Evolutionary conservation across 2,329 filamentous ascomycete genomes (phyloP), one percentile per base, ranked within the genome.

Genomic region (Grosmannia huntii): DNA sequence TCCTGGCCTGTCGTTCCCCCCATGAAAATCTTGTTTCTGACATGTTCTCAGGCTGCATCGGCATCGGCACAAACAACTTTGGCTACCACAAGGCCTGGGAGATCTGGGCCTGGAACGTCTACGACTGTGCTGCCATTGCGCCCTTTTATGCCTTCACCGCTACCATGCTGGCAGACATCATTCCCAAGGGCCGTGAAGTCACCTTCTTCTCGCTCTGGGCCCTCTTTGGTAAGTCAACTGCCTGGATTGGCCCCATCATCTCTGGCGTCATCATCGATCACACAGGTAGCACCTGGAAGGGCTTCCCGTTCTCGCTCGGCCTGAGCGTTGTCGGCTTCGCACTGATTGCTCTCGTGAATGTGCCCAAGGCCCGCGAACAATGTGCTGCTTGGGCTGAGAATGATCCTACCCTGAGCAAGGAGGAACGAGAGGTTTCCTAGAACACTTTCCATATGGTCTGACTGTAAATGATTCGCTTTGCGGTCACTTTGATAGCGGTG

Each of bases 261-360:
- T 55, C 53, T 16, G 53, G 53, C 38, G 53, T 55, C 38, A 55
- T 55, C 14, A 55, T 55, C 55, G 55, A 57, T 23, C 54, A 50
- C 28, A 56, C 54, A 11, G 54, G 54, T 3, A 56, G 46, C 25
- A 56, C 54, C 19, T 56, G 54, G 54, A 56, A 50, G 31, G 54
- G 54, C 11, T 56, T 56, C n/a, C 54, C 54, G 5, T 56, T 56
- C 25, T 31, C 54, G 3, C 44, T 56, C 1, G 54, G 9, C 12
- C 25, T 56, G 19, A 56, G 54, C n/a, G 44, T 38, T 31, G 31
- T 27, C n/a, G 54, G 54, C n/a, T 21, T 19, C n/a, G 46, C 31
- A 3, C 19, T 56, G 5, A 56, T 56, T 19, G 41, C 44, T 12
- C 28, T 49, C n/a, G 54, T 56, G 4, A 46, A 56, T 25, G 54